phyloP scores from a whole-genome alignment of 441 rosid species.

The Erodium texanum region DNA sequence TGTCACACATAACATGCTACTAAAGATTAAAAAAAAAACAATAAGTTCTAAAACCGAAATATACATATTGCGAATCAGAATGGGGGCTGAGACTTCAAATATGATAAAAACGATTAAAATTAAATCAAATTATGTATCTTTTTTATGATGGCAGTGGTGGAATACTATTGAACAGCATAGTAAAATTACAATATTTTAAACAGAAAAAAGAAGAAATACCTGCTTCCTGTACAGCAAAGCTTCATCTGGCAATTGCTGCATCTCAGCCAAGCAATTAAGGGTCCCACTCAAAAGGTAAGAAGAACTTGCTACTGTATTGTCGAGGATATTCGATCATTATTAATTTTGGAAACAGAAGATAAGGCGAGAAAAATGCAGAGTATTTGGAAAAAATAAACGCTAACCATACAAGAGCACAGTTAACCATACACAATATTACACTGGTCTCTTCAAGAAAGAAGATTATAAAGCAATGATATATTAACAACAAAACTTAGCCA shows the following conservation, averaged over 20 bases:
- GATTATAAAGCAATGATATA: not conserved
- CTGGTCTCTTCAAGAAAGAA: not conserved
- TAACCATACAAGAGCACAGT: not conserved
- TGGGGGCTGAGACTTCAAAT: not conserved
- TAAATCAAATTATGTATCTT: not conserved
- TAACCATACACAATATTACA: no score
- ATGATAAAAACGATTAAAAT: not conserved
- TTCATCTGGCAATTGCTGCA: constrained; percentile 77
- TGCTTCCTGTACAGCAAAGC: constrained; percentile 76
- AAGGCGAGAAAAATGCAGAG: no score
- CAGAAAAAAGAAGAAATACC: constrained; percentile 35
- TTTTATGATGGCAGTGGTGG: not conserved
- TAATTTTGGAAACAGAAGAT: not conserved
- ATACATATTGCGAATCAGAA: not conserved
- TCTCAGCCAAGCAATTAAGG: constrained; percentile 64
- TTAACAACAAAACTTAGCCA: no score
- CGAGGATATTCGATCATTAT: not conserved
- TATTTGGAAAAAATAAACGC: not conserved
- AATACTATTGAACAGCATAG: no score
- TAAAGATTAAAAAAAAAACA: not conserved
- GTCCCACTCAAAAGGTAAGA: constrained; percentile 72
- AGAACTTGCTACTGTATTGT: constrained; percentile 47
- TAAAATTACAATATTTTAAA: not conserved
- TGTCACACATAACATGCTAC: not conserved
- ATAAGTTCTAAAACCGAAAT: not conserved